Base-by-base conservation (phyloP, 2,329 filamentous ascomycete genomes). In the Beauveria varroae region DNA sequence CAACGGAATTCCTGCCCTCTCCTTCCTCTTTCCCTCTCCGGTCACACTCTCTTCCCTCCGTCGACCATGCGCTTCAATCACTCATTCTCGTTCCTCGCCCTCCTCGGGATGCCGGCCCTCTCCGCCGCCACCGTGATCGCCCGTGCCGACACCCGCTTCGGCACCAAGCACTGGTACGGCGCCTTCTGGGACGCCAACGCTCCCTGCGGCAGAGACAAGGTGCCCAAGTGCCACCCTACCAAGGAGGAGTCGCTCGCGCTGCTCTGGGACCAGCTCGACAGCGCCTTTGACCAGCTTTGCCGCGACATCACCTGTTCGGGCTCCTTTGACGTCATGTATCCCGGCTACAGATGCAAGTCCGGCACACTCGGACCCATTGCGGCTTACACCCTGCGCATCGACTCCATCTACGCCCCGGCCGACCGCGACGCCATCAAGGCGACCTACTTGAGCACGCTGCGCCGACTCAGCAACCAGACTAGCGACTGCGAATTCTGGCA, bases 201-300 rank as follows among this genome's bases (percentile, higher is more conserved):
- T 16, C 9, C 10, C 26, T 62, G 60, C 47, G 60, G 60, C 60
- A 58, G 52, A 47, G 60, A 47, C 47, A 62, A 54, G 60, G 54
- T 28, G 57, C 57, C 49, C 49, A 62, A 54, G 54, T 62, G 60
- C 60, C 58, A 62, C 54, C 60, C 60, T 16, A 62, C 47, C 20
- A 40, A 46, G 40, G 60, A 62, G 51, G 47, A 62, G 18, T 30
- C 60, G 7, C 37, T 57, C 30, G 53, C 49, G 60, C 20, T 62
- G 14, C 53, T 62, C 20, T 62, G 60, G 60, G 60, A 62, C 46
- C 60, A 62, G 47, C 49, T 62, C 54, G 49, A 62, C 54, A 58
- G 54, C 54, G 60, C 60, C 16, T 62, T 62, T 7, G 60, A 62
- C 10, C 54, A 58, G 3, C 60, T 62, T 24, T 62, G 60, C 60